phyloP scores from a whole-genome alignment of 305 asterid species.

The Salvia sclarea region DNA sequence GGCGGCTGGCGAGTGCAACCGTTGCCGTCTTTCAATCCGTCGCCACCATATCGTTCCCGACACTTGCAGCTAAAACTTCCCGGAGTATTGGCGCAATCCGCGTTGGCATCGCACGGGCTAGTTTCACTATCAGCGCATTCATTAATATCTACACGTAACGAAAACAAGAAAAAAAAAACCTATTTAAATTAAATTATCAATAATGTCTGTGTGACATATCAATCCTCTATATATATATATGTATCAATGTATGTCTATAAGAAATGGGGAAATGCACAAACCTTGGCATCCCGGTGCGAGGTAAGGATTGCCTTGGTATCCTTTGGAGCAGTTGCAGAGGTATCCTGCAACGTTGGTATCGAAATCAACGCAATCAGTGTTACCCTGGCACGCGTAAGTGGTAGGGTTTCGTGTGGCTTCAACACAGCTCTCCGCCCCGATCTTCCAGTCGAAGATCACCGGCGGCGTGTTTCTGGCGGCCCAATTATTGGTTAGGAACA shows the following conservation, averaged over 20 bases:
- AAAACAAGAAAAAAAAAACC: not conserved
- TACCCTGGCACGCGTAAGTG: not conserved
- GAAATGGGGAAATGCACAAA: not conserved
- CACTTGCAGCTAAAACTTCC: conserved; percentile 22
- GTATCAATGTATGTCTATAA: too few species aligned
- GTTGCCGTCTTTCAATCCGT: conserved; percentile 10
- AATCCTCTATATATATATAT: too few species aligned
- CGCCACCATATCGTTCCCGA: conserved; percentile 3
- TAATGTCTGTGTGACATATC: too few species aligned
- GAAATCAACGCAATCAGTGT: conserved; percentile 17
- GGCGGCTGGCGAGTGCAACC: conserved; percentile 15
- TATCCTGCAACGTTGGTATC: conserved; percentile 18
- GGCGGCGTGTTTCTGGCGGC: conserved; percentile 26
- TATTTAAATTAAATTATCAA: too few species aligned
- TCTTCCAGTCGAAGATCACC: conserved; percentile 24
- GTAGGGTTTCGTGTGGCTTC: not conserved
- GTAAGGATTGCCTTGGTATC: conserved; percentile 31
- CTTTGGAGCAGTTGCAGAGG: conserved; percentile 23
- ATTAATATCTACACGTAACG: conserved; percentile 1
- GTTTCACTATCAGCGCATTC: conserved; percentile 16
- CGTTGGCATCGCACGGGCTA: not conserved
- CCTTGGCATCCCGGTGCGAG: conserved; percentile 31
- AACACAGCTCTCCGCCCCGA: conserved; percentile 14
- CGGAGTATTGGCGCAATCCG: conserved; percentile 20
- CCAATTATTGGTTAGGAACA: conserved; percentile 13